Evolutionary conservation across 805 yeast genomes (phyloP), one percentile per base, ranked within the genome.

Genomic region (Teunomyces kruisii): DNA sequence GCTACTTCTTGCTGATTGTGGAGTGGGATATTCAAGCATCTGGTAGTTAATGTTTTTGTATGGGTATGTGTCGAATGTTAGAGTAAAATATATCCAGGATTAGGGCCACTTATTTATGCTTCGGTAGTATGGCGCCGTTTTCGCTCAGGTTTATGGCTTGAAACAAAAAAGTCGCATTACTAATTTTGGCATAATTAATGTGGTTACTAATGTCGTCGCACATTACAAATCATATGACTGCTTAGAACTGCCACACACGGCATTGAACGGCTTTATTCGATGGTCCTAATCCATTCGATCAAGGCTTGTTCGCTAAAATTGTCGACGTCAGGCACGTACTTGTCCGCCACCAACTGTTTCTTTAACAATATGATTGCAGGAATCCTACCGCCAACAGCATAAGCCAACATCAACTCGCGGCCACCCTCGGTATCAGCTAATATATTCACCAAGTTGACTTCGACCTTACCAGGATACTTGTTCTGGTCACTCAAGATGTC

Each of bases 291-390:
- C 65, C 70, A 69, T 39, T 57, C 62, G 12, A 55, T 45, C 39
- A 70, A 52, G 10, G 67, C 68, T 27, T 52, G 49, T 43, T 70
- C 71, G 22, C 48, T 51, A 30, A 63, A 58, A 13, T 40, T 44
- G 16, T 55, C 57, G 3, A 45, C 47, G 13, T 57, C 46, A 4
- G 65, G 63, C 5, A 54, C 53, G 40, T 55, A 65, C 40, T 54
- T 52, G 43, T 65, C 74, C 2, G 56, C 59, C 8, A 84, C 84
- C 52, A 83, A 66, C 42, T 86, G 89, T 44, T 85, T 85, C 48
- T 78, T 70, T 40, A 88, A 72, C 7, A 84, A 80, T 1, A 88
- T 83, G 3, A 88, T 65, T 0, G 84, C 75, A 2, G 96, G 96
- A 4, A 87, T 71, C 28, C 71, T 67, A 15, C 38, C 17, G 24